Base-by-base conservation (phyloP, 305 asterid species). In the Fraxinus albicans region DNA sequence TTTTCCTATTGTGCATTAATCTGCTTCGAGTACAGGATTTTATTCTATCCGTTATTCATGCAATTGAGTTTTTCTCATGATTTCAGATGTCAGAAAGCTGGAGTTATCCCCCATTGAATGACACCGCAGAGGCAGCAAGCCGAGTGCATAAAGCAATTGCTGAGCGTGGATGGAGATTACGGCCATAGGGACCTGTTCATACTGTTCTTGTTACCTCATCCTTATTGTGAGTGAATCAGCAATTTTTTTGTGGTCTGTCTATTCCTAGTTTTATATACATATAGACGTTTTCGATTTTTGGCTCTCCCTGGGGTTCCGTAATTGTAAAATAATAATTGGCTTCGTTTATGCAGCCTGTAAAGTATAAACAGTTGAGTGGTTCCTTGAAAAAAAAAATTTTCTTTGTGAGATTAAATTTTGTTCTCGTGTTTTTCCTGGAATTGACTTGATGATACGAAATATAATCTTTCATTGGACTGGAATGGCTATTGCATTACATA, bases 41-140 rank as follows among this genome's bases (percentile, higher is more conserved):
- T 60, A 8, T 63, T 63, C 72, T 23, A 63, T 63, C 72, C 72
- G 8, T 63, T 23, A 63, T 21, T 19, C 29, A 23, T 63, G 72
- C 15, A 8, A 19, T 69, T 29, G 75, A 12, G 19, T 3, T 27
- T 40, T 53, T 82, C 75, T 67, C 73, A 29, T 53, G 73, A 84
- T 77, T 76, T 47, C 94, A 95, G 99, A 93, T 95, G 94, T 92
- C 98, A 21, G 97, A 94, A 77, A 90, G 89, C 89, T 95, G 99
- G 99, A 91, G 99, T 83, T 96, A 95, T 87, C 99, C 98, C 81
- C 99, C 99, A 13, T 80, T 96, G 29, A 94, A 88, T 58, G 99
- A 96, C 82, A 92, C 96, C 29, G 89, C 94, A 69, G 96, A 89
- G 80, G 99, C 97, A 72, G 98, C 98, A 63, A 91, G 74, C 50